Evolutionary conservation across 1,284 basidiomycete genomes (phyloP).

Genomic region (Waitea zeae): DNA sequence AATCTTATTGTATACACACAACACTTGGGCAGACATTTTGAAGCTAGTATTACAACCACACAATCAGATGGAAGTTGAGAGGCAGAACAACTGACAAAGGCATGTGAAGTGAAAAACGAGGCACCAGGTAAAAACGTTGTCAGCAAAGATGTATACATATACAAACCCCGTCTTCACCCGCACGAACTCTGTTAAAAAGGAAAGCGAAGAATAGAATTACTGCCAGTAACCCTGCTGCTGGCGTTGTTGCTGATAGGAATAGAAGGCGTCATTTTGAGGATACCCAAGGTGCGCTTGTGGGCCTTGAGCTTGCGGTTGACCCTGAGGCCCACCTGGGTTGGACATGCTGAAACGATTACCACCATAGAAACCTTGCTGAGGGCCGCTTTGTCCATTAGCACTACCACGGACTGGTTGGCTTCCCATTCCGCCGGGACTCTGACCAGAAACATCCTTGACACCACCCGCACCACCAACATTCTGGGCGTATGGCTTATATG

Average conservation of each 20-base stretch:
- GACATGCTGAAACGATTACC: slow-evolving; percentile 38
- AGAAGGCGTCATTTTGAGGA: slow-evolving; percentile 39
- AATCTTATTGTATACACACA: too few species aligned
- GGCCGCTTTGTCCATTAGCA: slow-evolving; percentile 24
- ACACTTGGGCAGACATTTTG: too few species aligned
- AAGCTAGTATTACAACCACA: too few species aligned
- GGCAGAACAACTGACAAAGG: too few species aligned
- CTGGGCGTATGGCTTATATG: slow-evolving; percentile 49
- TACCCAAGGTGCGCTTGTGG: slow-evolving; percentile 51
- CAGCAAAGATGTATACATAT: too few species aligned
- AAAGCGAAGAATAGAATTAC: too few species aligned
- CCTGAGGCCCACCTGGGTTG: slow-evolving; percentile 24
- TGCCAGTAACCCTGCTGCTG: slow-evolving; percentile 56
- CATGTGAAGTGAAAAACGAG: too few species aligned
- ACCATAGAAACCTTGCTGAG: slow-evolving; percentile 41
- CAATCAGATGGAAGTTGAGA: too few species aligned
- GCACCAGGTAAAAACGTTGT: too few species aligned
- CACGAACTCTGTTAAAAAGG: too few species aligned
- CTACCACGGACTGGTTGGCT: slow-evolving; percentile 21
- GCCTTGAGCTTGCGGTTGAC: slow-evolving; percentile 24
- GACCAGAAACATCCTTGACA: slow-evolving; percentile 39
- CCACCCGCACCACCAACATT: slow-evolving; percentile 10
- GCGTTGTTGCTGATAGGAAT: slow-evolving; percentile 37
- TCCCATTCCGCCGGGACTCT: slow-evolving; percentile 26
- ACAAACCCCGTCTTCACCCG: too few species aligned